Evolutionary conservation across 2,329 filamentous ascomycete genomes (phyloP), one percentile per base, ranked within the genome.

Genomic region (Colletotrichum simmondsii): DNA sequence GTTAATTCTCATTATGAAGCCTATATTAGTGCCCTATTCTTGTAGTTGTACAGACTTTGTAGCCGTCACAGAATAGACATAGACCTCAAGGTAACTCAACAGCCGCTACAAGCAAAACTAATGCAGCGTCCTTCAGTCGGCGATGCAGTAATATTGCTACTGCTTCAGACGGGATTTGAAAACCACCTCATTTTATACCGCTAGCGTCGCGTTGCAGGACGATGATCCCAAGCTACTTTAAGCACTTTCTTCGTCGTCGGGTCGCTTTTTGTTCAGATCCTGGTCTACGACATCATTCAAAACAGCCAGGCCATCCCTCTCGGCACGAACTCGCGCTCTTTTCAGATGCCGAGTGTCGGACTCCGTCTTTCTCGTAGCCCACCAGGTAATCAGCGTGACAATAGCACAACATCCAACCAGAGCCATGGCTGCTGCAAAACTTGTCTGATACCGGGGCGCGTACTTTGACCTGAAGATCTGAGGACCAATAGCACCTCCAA

Each of bases 401-500:
- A 83, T 68, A 4, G 82, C 80, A 68, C 86, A 87, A n/a, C 80
- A 77, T 2, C 80, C 84, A 0, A 87, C 81, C 2, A 87, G 77
- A 0, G 78, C 84, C 81, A 87, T 87, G 1, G 86, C 83, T 1
- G 82, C 78, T 0, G 80, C 82, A 72, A 87, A 87, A 0, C 83
- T 81, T 3, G 81, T 77, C 32, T 79, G 81, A 74, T 88, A 87
- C n/a, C 81, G 80, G 2, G 85, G 85, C 8, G 85, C 85, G 65
- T 85, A 88, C 49, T 80, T 79, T 37, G 80, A 81, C 52, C 80
- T 78, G 74, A 87, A 88, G 26, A 87, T 82, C 75, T 87, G 85
- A 11, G 85, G 83, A 0, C 85, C 86, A 12, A 87, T 81, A 1
- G 85, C 85, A 19, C 84, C 85, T 4, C 86, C 86, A 22, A 88